A percentile compares a stretch with the other conserved stretches of the same genome.
Conservation (phyloP, 1,284 basidiomycete species). For the Fistulina hepatica region DNA sequence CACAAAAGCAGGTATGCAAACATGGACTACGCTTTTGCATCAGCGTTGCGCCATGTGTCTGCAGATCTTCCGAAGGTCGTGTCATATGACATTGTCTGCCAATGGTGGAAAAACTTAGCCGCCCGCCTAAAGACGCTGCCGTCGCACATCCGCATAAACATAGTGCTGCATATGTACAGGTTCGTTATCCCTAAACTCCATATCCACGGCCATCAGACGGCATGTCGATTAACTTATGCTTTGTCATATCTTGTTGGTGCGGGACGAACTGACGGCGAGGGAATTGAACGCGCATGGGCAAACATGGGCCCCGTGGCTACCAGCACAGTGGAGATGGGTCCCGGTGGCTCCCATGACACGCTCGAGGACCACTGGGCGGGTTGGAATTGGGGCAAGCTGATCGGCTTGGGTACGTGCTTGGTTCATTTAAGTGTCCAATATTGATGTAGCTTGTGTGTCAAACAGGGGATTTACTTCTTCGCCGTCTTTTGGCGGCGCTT, state of each 20-base stretch:
- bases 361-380: slow-evolving; percentile 23
- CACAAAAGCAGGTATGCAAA: slow-evolving; percentile 15
- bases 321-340: slow-evolving; percentile 25
- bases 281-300: slow-evolving; percentile 23
- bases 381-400: slow-evolving; percentile 22
- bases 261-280: slow-evolving; percentile 26
- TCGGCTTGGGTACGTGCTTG: slow-evolving; percentile 8
- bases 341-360: slow-evolving; percentile 22
- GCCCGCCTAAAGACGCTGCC: slow-evolving; percentile 1
- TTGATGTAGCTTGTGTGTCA: slow-evolving; percentile 10
- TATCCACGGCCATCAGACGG: slow-evolving; percentile 4
- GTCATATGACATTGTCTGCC: slow-evolving; percentile 17
- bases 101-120: slow-evolving; percentile 11
- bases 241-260: slow-evolving; percentile 16
- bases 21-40: slow-evolving; percentile 14
- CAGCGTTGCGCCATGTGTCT: slow-evolving; percentile 3
- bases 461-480: neutral
- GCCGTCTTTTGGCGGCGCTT: neutral
- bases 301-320: slow-evolving; percentile 17
- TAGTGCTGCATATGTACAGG: neutral
- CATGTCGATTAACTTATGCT: slow-evolving; percentile 10
- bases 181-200: slow-evolving; percentile 10
- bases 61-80: slow-evolving; percentile 1
- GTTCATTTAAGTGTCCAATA: too few relatives aligned
- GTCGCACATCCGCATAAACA: neutral